Percentiles rank a stretch among this genome's conserved stretches.
Conservation (phyloP, 768 basidiomycete species). For the Mrakia frigida region DNA sequence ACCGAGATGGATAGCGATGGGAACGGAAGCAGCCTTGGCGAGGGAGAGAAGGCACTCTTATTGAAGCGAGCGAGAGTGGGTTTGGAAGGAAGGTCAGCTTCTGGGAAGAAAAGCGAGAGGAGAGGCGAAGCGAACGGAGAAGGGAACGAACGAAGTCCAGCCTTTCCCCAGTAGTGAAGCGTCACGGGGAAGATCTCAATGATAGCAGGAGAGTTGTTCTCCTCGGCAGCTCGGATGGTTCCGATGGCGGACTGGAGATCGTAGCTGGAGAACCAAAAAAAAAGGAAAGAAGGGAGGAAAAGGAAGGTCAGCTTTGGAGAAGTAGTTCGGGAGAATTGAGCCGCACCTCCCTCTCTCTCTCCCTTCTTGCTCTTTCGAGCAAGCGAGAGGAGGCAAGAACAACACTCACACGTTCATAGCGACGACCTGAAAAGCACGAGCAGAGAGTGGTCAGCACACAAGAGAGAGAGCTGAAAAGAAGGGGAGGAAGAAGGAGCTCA, state of each 20-base stretch:
- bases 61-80: neutral
- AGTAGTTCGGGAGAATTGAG: neutral
- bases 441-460: neutral
- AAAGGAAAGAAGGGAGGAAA: neutral
- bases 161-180: conserved; percentile 39
- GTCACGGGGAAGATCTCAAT: conserved; percentile 44
- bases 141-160: conserved; percentile 36
- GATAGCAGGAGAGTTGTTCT: conserved; percentile 42
- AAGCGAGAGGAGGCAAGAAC: no score
- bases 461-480: neutral
- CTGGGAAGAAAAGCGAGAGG: neutral
- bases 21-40: conserved; percentile 44
- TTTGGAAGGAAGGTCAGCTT: neutral
- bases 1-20: conserved; percentile 44
- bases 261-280: conserved; percentile 35
- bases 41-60: conserved; percentile 25
- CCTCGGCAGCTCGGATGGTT: conserved; percentile 44
- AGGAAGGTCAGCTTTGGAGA: neutral
- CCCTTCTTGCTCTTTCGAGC: neutral
- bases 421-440: conserved; percentile 33
- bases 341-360: neutral
- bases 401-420: conserved; percentile 33
- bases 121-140: neutral
- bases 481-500: neutral
- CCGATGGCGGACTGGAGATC: conserved; percentile 41